These are phyloP conservation scores for Leccinum griseonigrum DNA, from an alignment of 1,284 basidiomycete species.

Conservation along the genomic window DNA sequence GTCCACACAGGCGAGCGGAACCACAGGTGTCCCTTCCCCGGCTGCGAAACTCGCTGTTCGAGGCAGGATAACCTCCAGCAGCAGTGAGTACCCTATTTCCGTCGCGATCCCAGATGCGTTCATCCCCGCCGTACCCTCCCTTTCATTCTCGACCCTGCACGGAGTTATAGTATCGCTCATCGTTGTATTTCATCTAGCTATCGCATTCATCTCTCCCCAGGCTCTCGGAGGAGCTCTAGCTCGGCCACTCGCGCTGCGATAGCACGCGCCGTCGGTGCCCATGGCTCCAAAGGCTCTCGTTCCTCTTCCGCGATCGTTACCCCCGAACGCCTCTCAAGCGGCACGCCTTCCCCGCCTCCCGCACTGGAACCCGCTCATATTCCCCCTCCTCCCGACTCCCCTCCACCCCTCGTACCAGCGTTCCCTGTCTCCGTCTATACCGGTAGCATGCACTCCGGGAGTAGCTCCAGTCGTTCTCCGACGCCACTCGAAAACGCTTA, in stretches of 20 bases:
- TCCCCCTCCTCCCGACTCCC: constrained; percentile 36
- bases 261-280: constrained; percentile 39
- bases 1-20: constrained; percentile 83
- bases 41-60: constrained; percentile 78
- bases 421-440: constrained; percentile 33
- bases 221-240: constrained; percentile 59
- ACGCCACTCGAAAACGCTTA: constrained; percentile 42
- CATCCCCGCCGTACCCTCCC: constrained; percentile 1
- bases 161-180: constrained; percentile 3
- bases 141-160: constrained; percentile 14
- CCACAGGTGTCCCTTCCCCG: constrained; percentile 80
- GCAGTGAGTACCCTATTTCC: constrained; percentile 51
- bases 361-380: constrained; percentile 42
- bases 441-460: constrained; percentile 37
- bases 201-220: constrained; percentile 70
- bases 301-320: constrained; percentile 20
- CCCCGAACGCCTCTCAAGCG: constrained; percentile 27
- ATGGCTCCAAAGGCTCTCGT: constrained; percentile 25
- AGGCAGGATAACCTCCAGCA: constrained; percentile 81
- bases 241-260: constrained; percentile 50
- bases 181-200: constrained; percentile 44
- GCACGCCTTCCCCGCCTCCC: constrained; percentile 42
- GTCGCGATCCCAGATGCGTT: constrained; percentile 3
- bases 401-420: constrained; percentile 47
- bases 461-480: constrained; percentile 40